phyloP scores from a whole-genome alignment of 106 monocot species.

The Allium sativum region DNA sequence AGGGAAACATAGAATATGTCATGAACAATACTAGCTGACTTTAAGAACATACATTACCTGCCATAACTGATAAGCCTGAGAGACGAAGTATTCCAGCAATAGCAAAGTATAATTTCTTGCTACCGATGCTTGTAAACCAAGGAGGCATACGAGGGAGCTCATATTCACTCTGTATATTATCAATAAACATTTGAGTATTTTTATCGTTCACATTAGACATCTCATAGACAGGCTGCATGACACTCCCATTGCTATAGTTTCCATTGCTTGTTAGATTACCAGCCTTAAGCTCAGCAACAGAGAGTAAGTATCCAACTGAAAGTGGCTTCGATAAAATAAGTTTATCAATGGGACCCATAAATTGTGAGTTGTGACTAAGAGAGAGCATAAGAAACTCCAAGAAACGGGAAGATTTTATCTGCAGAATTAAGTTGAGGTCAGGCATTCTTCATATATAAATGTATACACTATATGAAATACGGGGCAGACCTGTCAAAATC shows the following conservation, averaged over 20 bases:
- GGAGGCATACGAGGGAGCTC: slow-evolving; percentile 85
- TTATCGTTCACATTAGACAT: slow-evolving; percentile 18
- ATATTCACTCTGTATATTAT: slow-evolving; percentile 11
- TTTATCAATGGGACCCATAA: slow-evolving; percentile 63
- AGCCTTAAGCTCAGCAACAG: slow-evolving; percentile 77
- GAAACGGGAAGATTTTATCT: slow-evolving; percentile 45
- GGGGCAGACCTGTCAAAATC: background rate
- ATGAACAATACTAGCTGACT: no score
- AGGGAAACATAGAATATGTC: no score
- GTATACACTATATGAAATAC: background rate
- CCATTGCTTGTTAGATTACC: slow-evolving; percentile 22
- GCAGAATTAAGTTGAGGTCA: slow-evolving; percentile 12
- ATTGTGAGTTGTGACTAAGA: slow-evolving; percentile 70
- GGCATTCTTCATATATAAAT: background rate
- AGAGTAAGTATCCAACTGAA: slow-evolving; percentile 79
- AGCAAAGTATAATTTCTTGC: slow-evolving; percentile 55
- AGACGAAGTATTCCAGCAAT: slow-evolving; percentile 85
- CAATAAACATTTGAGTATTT: slow-evolving; percentile 8
- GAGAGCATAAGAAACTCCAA: slow-evolving; percentile 50
- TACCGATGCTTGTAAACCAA: slow-evolving; percentile 63
- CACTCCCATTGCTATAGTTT: slow-evolving; percentile 2
- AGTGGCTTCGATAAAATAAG: slow-evolving; percentile 67
- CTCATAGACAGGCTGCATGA: slow-evolving; percentile 22
- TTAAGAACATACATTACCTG: slow-evolving; percentile 39
- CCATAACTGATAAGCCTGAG: slow-evolving; percentile 49